Conservation (phyloP, 192 early-diverging fungal genomes). For the Helicostylum pulchrum region DNA sequence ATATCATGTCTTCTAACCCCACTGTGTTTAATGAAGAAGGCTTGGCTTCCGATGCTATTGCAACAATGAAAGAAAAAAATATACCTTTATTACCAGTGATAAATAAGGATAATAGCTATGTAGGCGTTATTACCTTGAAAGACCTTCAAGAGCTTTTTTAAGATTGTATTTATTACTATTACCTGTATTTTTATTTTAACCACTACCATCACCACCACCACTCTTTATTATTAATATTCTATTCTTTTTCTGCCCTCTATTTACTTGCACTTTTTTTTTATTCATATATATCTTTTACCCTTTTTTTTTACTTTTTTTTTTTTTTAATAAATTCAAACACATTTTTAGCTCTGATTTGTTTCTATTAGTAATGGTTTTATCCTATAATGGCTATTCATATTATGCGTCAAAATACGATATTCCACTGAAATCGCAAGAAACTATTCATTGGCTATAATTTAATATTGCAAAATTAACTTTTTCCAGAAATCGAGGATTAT, state of each 20-base stretch:
- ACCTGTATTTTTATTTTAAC: neutral
- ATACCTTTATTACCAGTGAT: constrained; percentile 37
- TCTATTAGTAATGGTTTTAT: too few relatives aligned
- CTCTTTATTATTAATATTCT: constrained; percentile 1
- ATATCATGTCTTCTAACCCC: constrained; percentile 34
- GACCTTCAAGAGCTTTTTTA: constrained; percentile 33
- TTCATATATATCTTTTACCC: neutral
- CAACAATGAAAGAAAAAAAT: constrained; percentile 25
- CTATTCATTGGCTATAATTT: too few relatives aligned
- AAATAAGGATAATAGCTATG: constrained; percentile 18
- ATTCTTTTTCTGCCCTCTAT: neutral
- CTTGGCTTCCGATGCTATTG: constrained; percentile 34
- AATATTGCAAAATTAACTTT: too few relatives aligned
- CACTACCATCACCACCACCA: neutral
- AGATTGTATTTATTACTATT: constrained; percentile 7
- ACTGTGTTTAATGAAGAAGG: constrained; percentile 25
- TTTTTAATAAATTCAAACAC: neutral
- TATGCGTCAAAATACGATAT: too few relatives aligned
- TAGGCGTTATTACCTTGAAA: constrained; percentile 36
- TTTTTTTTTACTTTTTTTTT: constrained; percentile 1
- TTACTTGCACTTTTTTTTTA: neutral
- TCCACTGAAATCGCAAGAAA: too few relatives aligned
- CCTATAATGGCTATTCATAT: too few relatives aligned
- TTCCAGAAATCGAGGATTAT: too few relatives aligned
- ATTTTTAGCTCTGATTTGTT: too few relatives aligned